Base-by-base conservation (phyloP, 2,329 filamentous ascomycete genomes). In the Blastomyces parvus region DNA sequence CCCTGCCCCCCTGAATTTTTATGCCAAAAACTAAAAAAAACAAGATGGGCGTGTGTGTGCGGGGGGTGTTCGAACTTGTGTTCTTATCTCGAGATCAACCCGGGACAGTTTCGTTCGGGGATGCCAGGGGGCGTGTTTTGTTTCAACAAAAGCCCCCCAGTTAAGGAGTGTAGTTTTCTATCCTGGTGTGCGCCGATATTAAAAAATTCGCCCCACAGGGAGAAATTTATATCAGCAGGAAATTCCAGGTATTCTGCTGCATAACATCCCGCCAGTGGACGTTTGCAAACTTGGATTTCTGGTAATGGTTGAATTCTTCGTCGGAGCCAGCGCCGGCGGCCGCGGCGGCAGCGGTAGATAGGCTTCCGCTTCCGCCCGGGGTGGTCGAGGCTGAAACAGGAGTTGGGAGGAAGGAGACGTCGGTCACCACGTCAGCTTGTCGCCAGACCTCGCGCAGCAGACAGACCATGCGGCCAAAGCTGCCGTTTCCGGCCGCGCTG, bases 181-280 rank as follows among this genome's bases (percentile, higher is more conserved):
- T 36, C 33, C 8, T 36, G 33, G 40, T 42, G 40, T 42, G 40
- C 40, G 13, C 6, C 40, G 14, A 17, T 42, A 42, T 3, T 9
- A 42, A 42, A 42, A 42, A 17, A 38, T 38, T 27, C 22, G 48
- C 56, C 19, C 40, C 14, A 1, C 7, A n/a, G 17, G 9, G n/a
- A 30, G 14, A 33, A 25, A 52, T 78, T 79, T 52, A 96, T 79
- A 96, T 91, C 77, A 96, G 84, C 77, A 96, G 82, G 80, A 90
- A 93, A 77, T 96, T 90, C 91, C 90, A 95, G 71, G 86, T 86
- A 81, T 91, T 92, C 81, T 87, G 85, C 79, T 85, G 86, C 91
- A 96, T 96, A 76, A 92, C 86, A 79, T 94, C 89, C 81, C 91
- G 83, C 91, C 91, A 96, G 86, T 91, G 90, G 79, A 95, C 84